These are phyloP conservation scores for Lactarius indigo DNA, from an alignment of 768 basidiomycete genomes.

Conservation along the genomic window DNA sequence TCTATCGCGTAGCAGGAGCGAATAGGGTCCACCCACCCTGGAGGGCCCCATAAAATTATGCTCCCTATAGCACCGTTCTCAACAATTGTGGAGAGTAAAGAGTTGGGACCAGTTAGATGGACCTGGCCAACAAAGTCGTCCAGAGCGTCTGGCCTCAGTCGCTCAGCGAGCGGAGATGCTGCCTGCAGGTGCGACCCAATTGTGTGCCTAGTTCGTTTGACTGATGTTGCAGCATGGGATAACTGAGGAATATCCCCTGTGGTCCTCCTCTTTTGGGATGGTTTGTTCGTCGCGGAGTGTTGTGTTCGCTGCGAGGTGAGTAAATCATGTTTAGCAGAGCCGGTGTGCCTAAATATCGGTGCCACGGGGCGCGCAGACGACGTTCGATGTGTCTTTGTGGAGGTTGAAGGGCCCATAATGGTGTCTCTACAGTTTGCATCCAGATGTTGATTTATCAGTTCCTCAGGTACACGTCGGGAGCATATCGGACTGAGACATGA, in stretches of 20 bases:
- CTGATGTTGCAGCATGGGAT: neutral
- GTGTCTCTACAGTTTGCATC: constrained; percentile 19
- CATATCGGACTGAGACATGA: constrained; percentile 17
- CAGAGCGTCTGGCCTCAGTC: constrained; percentile 61
- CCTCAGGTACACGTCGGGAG: constrained; percentile 15
- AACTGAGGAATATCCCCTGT: neutral
- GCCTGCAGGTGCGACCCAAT: constrained; percentile 26
- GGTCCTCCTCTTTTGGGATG: constrained; percentile 5
- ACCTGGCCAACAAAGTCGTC: constrained; percentile 72
- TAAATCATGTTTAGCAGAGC: neutral
- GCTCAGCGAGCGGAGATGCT: constrained; percentile 68
- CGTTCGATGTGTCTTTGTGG: neutral
- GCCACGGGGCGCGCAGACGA: constrained; percentile 11
- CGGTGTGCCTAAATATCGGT: constrained; percentile 10
- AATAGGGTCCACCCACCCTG: constrained; percentile 44
- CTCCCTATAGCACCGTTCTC: constrained; percentile 51
- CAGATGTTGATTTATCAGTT: constrained; percentile 19
- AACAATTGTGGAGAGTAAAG: constrained; percentile 52
- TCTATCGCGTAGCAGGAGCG: constrained; percentile 1
- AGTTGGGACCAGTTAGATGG: constrained; percentile 56
- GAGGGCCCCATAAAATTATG: constrained; percentile 73
- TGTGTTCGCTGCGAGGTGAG: neutral
- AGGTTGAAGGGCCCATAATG: constrained; percentile 13
- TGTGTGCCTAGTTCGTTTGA: constrained; percentile 14
- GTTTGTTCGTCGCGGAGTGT: neutral